Evolutionary conservation across 768 basidiomycete species (phyloP).

Genomic region (Phanerodontia chrysosporium): DNA sequence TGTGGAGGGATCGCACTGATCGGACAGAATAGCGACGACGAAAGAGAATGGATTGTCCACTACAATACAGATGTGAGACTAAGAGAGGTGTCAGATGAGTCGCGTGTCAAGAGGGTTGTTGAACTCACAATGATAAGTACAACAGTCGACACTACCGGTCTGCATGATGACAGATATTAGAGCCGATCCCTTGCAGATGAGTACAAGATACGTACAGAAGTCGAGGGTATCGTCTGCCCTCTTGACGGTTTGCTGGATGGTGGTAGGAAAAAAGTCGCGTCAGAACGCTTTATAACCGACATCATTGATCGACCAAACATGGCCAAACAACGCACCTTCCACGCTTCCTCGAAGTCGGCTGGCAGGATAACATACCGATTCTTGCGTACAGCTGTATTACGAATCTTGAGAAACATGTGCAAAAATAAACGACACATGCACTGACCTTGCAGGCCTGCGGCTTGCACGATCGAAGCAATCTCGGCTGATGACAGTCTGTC

Average conservation of each 20-base stretch:
- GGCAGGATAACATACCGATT: slow-evolving; percentile 97
- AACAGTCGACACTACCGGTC: slow-evolving; percentile 34
- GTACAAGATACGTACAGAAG: slow-evolving; percentile 59
- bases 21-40: not conserved
- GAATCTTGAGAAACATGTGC: not conserved
- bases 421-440: not conserved
- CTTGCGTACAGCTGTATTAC: slow-evolving; percentile 79
- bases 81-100: slow-evolving; percentile 15
- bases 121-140: slow-evolving; percentile 32
- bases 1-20: not conserved
- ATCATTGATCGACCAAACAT: slow-evolving; percentile 35
- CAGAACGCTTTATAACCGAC: slow-evolving; percentile 27
- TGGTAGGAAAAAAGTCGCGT: slow-evolving; percentile 25
- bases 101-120: not conserved
- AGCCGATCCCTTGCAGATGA: not conserved
- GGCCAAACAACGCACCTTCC: slow-evolving; percentile 85
- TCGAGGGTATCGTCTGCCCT: slow-evolving; percentile 93
- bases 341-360: slow-evolving; percentile 97
- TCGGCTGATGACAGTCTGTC: slow-evolving; percentile 95
- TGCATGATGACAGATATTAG: slow-evolving; percentile 17
- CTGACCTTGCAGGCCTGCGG: slow-evolving; percentile 91
- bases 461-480: slow-evolving; percentile 93
- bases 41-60: slow-evolving; percentile 22
- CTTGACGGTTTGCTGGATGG: slow-evolving; percentile 89
- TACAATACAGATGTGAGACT: slow-evolving; percentile 33